A percentile compares a stretch with the other conserved stretches of the same genome.
Evolutionary conservation across 805 yeast genomes (phyloP).

Genomic region (Saccharomycopsis selenospora): DNA sequence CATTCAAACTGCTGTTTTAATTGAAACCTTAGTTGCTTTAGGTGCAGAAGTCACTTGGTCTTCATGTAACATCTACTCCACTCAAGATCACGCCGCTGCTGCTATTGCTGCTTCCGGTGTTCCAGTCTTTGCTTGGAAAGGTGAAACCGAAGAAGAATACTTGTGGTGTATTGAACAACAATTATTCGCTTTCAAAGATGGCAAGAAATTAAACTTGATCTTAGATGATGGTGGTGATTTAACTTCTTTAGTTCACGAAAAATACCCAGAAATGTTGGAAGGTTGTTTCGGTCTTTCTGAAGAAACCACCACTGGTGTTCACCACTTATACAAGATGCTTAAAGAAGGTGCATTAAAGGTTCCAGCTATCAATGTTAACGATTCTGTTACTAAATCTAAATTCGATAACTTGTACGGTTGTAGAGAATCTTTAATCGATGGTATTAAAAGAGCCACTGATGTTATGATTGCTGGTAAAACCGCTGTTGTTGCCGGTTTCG

Average conservation of each 20-base stretch:
- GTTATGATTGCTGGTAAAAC: constrained; percentile 99
- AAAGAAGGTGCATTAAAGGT: constrained; percentile 85
- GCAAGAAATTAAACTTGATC: constrained; percentile 89
- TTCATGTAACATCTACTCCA: constrained; percentile 97
- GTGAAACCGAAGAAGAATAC: constrained; percentile 99
- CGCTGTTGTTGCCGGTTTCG: constrained; percentile 98
- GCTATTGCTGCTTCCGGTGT: constrained; percentile 99
- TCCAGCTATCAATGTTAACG: constrained; percentile 99
- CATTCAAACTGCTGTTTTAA: constrained; percentile 97
- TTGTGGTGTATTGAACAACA: constrained; percentile 99
- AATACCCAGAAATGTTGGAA: constrained; percentile 94
- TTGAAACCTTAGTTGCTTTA: constrained; percentile 92
- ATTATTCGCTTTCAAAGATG: constrained; percentile 95
- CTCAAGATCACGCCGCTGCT: constrained; percentile 99
- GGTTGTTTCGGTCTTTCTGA: constrained; percentile 95
- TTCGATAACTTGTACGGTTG: constrained; percentile 99
- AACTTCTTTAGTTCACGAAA: constrained; percentile 92
- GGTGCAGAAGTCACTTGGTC: constrained; percentile 99
- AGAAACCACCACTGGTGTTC: constrained; percentile 99
- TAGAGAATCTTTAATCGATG: constrained; percentile 97
- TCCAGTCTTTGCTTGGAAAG: constrained; percentile 99
- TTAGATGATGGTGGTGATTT: constrained; percentile 99
- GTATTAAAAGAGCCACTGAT: constrained; percentile 99
- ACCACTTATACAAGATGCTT: constrained; percentile 95
- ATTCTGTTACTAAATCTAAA: constrained; percentile 97